A percentile compares a stretch with the other conserved stretches of the same genome.
Conservation (phyloP, 768 basidiomycete species). For the Psilocybe azurescens region DNA sequence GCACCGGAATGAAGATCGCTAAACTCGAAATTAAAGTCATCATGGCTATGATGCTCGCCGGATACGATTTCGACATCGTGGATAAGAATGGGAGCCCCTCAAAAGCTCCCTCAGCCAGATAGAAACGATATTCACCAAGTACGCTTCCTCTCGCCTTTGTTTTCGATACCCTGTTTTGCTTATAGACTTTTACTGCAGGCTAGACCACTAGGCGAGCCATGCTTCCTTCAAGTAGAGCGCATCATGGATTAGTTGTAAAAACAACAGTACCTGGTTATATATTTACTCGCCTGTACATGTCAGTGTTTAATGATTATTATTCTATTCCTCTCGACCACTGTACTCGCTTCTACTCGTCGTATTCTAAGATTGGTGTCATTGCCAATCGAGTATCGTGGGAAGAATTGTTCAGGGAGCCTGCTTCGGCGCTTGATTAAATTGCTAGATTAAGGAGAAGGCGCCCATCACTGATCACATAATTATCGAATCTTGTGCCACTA, state of each 20-base stretch:
- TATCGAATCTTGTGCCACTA: no score
- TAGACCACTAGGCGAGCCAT: constrained; percentile 27
- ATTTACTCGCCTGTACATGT: not conserved
- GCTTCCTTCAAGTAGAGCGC: constrained; percentile 28
- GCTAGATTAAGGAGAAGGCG: no score
- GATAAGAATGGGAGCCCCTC: constrained; percentile 32
- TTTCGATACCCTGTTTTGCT: not conserved
- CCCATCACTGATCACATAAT: no score
- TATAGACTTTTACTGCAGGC: constrained; percentile 12
- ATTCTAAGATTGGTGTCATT: no score
- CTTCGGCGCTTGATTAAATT: no score
- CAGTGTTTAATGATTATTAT: no score
- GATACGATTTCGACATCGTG: constrained; percentile 38
- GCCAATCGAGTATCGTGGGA: no score
- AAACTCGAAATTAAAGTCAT: constrained; percentile 45
- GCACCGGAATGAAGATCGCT: constrained; percentile 42
- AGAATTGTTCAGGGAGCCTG: no score
- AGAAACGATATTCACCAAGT: constrained; percentile 40
- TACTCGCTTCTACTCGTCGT: no score
- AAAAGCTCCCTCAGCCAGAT: constrained; percentile 31
- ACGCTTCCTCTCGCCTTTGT: not conserved
- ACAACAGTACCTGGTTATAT: not conserved
- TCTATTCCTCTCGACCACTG: no score
- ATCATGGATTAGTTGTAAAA: constrained; percentile 19
- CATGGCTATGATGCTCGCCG: constrained; percentile 35